Conservation (phyloP, 495 filamentous ascomycete species). For the Aspergillus biplanus region DNA sequence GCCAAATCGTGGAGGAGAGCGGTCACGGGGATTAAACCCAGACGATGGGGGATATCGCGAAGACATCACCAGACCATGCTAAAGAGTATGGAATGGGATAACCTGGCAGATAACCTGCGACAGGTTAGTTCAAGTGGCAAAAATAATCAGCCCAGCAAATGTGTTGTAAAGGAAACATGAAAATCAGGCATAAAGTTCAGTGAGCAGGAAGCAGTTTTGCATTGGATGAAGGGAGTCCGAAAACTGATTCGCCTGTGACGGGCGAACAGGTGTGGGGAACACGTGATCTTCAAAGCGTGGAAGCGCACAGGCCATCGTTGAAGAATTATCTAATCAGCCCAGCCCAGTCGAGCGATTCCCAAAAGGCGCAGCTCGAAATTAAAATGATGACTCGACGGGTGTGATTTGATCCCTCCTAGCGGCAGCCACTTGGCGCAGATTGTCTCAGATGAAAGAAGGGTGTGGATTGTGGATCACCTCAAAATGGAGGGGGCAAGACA, state of each 20-base stretch:
- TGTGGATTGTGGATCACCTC: conserved; percentile 10
- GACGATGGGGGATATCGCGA: conserved; percentile 50
- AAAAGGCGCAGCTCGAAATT: conserved; percentile 14
- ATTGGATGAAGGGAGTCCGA: conserved; percentile 8
- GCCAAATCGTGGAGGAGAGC: conserved; percentile 50
- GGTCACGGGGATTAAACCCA: conserved; percentile 54
- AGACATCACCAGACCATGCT: conserved; percentile 56
- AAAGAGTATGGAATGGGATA: conserved; percentile 23
- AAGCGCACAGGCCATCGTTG: conserved; percentile 28
- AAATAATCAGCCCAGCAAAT: conserved; percentile 2
- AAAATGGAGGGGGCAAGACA: not conserved
- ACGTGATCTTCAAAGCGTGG: conserved; percentile 31
- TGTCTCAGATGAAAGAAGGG: conserved; percentile 22
- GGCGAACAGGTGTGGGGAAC: conserved; percentile 26
- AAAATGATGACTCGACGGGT: conserved; percentile 7
- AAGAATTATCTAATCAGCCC: conserved; percentile 23
- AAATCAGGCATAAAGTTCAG: not conserved
- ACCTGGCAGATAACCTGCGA: conserved; percentile 28
- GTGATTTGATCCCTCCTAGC: conserved; percentile 12
- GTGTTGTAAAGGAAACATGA: not conserved
- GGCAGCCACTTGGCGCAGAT: conserved; percentile 29
- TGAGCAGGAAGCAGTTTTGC: not conserved
- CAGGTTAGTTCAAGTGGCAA: conserved; percentile 23
- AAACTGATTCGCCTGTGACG: not conserved
- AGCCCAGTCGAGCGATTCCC: conserved; percentile 18